phyloP scores from a whole-genome alignment of 805 yeast species.

The Teunomyces atbi region DNA sequence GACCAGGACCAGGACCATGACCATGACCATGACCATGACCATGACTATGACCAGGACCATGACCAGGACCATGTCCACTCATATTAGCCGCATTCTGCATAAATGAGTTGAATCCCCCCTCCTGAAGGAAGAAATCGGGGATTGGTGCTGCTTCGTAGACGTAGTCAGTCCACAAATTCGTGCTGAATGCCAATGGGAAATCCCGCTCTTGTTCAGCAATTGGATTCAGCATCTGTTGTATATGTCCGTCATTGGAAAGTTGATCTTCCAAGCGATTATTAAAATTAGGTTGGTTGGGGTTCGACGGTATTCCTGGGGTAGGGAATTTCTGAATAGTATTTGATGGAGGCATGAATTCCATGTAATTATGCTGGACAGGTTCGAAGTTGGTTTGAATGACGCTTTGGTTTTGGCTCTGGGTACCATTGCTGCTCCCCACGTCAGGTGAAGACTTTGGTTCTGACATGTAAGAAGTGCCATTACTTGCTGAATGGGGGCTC shows the following conservation, averaged over 20 bases:
- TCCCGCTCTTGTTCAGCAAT: background rate
- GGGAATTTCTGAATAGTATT: background rate
- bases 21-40: background rate
- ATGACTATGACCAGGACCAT: background rate
- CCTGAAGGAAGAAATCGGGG: background rate
- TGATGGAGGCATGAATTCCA: background rate
- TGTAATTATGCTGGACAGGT: background rate
- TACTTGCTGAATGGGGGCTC: background rate
- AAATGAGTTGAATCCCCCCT: background rate
- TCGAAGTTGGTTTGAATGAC: background rate
- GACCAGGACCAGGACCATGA: background rate
- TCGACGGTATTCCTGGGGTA: background rate
- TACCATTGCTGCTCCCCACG: background rate
- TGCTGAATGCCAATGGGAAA: background rate
- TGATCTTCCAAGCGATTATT: background rate
- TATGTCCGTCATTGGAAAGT: background rate
- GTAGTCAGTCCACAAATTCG: background rate
- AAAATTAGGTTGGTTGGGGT: background rate
- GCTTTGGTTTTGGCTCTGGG: background rate
- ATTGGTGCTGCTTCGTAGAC: background rate
- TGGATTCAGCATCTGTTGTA: background rate
- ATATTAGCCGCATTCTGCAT: background rate
- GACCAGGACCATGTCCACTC: background rate
- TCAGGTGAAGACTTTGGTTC: conserved; percentile 1
- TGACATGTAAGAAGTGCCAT: background rate